phyloP scores from a whole-genome alignment of 495 filamentous ascomycete genomes.

The Penicillium silybi region DNA sequence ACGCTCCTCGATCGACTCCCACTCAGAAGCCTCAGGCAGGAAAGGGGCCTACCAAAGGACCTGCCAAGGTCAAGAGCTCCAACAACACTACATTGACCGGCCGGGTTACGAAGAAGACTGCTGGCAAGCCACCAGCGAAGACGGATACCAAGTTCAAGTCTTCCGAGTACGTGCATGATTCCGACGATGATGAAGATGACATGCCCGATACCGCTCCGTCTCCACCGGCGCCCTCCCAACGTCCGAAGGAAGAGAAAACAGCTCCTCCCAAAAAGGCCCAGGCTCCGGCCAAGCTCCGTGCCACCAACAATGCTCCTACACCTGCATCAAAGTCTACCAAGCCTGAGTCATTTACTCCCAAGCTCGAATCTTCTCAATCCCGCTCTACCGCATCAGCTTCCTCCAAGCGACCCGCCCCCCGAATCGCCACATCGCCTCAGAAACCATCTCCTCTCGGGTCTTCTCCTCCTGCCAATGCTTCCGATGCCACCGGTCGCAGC shows the following conservation, averaged over 20 bases:
- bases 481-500: slow-evolving; percentile 51
- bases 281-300: slow-evolving; percentile 12
- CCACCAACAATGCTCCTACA: slow-evolving; percentile 6
- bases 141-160: slow-evolving; percentile 58
- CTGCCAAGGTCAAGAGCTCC: slow-evolving; percentile 51
- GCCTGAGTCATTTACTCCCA: slow-evolving; percentile 15
- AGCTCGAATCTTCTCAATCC: slow-evolving; percentile 21
- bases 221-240: slow-evolving; percentile 13
- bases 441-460: slow-evolving; percentile 73
- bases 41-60: slow-evolving; percentile 59
- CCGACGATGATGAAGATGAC: slow-evolving; percentile 65
- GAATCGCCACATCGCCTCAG: slow-evolving; percentile 51
- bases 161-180: slow-evolving; percentile 70
- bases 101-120: slow-evolving; percentile 50
- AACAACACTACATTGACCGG: slow-evolving; percentile 47
- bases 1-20: slow-evolving; percentile 51
- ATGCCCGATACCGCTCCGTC: slow-evolving; percentile 37
- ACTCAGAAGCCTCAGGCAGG: slow-evolving; percentile 59
- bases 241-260: slow-evolving; percentile 13
- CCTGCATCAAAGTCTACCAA: slow-evolving; percentile 21
- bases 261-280: slow-evolving; percentile 9
- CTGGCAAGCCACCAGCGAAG: slow-evolving; percentile 43
- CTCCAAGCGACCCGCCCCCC: slow-evolving; percentile 38
- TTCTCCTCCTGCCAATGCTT: slow-evolving; percentile 73
- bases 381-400: slow-evolving; percentile 8